Conservation (phyloP, 441 rosid genomes). For the Pelargonium australe region DNA sequence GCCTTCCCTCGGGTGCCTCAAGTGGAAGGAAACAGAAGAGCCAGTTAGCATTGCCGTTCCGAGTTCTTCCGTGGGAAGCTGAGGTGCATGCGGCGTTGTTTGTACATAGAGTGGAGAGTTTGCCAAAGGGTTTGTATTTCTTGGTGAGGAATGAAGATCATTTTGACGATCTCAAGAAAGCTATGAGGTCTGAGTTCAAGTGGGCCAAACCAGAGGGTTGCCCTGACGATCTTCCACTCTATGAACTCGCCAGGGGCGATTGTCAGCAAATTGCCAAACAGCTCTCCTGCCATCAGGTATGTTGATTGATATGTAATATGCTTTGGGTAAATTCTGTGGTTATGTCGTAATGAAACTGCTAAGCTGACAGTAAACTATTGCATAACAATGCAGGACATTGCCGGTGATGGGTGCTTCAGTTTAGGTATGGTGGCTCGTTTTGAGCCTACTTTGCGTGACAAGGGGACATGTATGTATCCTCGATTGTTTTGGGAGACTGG, state of each 20-base stretch:
- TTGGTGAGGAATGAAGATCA: conserved; percentile 81
- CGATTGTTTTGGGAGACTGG: conserved; percentile 90
- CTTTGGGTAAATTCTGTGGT: not conserved
- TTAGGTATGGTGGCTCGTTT: conserved; percentile 80
- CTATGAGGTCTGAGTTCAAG: conserved; percentile 46
- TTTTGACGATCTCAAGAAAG: conserved; percentile 46
- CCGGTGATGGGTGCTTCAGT: conserved; percentile 87
- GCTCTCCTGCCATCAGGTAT: conserved; percentile 81
- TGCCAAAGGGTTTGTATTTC: conserved; percentile 71
- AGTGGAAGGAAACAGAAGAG: conserved; percentile 43
- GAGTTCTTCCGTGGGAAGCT: conserved; percentile 78
- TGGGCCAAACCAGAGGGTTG: conserved; percentile 84
- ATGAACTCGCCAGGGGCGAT: conserved; percentile 53
- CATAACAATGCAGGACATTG: conserved; percentile 56
- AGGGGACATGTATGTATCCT: conserved; percentile 81
- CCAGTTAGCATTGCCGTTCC: conserved; percentile 61
- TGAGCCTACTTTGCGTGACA: conserved; percentile 46
- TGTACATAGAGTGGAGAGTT: conserved; percentile 64
- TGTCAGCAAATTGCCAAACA: conserved; percentile 53
- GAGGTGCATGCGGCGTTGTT: conserved; percentile 80
- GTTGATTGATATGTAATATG: conserved; percentile 1
- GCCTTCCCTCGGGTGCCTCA: conserved; percentile 63
- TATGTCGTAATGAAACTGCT: not conserved
- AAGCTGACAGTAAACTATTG: not conserved
- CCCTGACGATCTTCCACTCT: conserved; percentile 61